A percentile compares a stretch with the other conserved stretches of the same genome.
Evolutionary conservation across 257 asterid species (phyloP).

Genomic region (Fraxinus cuspidata): DNA sequence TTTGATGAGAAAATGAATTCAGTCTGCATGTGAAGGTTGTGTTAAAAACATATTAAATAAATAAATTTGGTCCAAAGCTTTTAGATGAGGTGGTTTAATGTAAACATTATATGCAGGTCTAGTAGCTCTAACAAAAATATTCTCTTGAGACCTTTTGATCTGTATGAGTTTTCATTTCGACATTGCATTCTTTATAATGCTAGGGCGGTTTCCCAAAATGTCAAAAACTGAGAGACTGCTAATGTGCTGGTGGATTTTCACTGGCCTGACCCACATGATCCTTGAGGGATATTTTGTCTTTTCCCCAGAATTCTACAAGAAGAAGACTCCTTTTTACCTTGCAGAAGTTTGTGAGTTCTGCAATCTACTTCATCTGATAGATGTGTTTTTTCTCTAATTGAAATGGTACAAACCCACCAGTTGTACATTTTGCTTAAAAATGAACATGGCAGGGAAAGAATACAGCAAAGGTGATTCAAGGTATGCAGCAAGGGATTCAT

Average conservation of each 20-base stretch:
- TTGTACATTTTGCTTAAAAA: slow-evolving; percentile 2
- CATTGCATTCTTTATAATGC: slow-evolving; percentile 12
- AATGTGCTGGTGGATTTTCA: slow-evolving; percentile 98
- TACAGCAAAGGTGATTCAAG: slow-evolving; percentile 97
- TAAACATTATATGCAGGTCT: neutral
- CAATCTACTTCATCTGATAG: neutral
- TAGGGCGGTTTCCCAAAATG: slow-evolving; percentile 62
- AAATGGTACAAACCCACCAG: neutral
- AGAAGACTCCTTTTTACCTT: slow-evolving; percentile 61
- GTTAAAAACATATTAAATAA: neutral
- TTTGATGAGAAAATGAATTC: neutral
- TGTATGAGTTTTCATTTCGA: neutral
- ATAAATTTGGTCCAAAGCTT: neutral
- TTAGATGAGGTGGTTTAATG: neutral
- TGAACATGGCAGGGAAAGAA: slow-evolving; percentile 77
- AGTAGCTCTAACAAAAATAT: neutral
- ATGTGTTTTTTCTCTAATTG: neutral
- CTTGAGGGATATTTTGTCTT: slow-evolving; percentile 85
- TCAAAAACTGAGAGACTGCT: slow-evolving; percentile 70
- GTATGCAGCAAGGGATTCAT: slow-evolving; percentile 75
- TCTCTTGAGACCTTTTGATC: neutral
- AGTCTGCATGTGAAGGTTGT: neutral
- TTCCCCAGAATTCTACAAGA: slow-evolving; percentile 76
- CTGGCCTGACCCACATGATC: slow-evolving; percentile 86
- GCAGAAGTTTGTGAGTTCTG: slow-evolving; percentile 92